A percentile compares a stretch with the other conserved stretches of the same genome.
phyloP scores from a whole-genome alignment of 78 protist species.

The Blattamonas nauphoetae region DNA sequence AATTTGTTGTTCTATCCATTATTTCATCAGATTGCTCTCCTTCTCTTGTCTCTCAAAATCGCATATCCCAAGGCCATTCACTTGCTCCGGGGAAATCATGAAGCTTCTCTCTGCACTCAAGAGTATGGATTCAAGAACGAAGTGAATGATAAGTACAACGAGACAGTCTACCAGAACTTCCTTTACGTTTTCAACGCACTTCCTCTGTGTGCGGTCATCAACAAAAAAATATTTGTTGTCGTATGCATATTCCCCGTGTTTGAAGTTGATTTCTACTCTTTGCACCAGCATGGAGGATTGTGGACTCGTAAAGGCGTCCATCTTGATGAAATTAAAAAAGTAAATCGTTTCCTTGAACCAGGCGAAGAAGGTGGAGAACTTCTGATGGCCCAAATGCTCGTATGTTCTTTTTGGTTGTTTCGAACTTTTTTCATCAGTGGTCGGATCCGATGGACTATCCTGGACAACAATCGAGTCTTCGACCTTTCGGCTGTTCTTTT shows the following conservation, averaged over 20 bases:
- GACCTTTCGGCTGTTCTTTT: conserved; percentile 3
- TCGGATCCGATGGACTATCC: not conserved
- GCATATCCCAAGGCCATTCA: not conserved
- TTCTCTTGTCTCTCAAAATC: not conserved
- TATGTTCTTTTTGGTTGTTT: not conserved
- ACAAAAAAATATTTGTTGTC: not conserved
- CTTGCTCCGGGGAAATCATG: conserved; percentile 8
- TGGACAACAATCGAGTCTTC: not conserved
- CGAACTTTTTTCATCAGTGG: not conserved
- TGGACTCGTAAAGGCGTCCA: not conserved
- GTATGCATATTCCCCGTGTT: not conserved
- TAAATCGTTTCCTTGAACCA: not conserved
- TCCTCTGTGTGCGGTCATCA: conserved; percentile 10
- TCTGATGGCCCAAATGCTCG: conserved; percentile 6
- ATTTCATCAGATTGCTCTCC: not conserved
- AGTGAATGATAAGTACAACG: conserved; percentile 5
- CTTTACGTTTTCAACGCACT: not conserved
- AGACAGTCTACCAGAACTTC: not conserved
- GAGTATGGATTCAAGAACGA: conserved; percentile 14
- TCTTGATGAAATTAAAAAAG: not conserved
- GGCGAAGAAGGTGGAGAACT: conserved; percentile 1
- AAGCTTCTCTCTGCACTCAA: not conserved
- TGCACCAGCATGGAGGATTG: not conserved
- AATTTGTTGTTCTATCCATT: not conserved
- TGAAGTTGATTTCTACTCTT: not conserved